A percentile compares a stretch with the other conserved stretches of the same genome.
Evolutionary conservation across 192 early-diverging fungal species (phyloP).

Genomic region (Linnemannia elongata): DNA sequence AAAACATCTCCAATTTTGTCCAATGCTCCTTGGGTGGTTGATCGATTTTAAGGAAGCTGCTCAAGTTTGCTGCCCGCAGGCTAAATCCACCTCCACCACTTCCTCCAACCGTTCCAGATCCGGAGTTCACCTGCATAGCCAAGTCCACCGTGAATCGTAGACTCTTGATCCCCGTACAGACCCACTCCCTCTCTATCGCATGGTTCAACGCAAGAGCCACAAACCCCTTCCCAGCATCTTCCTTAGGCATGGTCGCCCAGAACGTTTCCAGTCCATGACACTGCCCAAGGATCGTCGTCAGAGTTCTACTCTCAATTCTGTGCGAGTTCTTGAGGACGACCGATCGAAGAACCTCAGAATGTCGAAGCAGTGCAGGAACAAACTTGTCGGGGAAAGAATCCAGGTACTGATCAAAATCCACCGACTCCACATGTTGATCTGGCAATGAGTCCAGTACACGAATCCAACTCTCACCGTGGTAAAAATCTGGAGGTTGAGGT

Average conservation of each 20-base stretch:
- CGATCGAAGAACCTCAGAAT: neutral
- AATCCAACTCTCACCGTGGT: neutral
- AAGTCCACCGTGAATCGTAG: neutral
- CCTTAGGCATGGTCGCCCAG: neutral
- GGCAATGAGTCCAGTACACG: neutral
- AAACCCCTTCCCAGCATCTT: neutral
- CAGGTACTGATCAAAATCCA: neutral
- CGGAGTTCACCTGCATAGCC: neutral
- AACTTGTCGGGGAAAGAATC: neutral
- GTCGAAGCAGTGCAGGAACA: neutral
- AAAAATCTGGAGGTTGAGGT: neutral
- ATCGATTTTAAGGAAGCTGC: neutral
- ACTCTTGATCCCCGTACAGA: neutral
- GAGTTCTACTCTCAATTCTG: neutral
- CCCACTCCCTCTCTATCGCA: neutral
- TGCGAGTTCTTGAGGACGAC: neutral
- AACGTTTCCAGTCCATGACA: neutral
- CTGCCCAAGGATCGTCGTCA: neutral
- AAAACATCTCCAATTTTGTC: neutral
- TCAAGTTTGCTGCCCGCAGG: too few species aligned
- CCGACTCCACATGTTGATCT: neutral
- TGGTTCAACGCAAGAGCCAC: neutral
- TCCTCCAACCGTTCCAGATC: neutral
- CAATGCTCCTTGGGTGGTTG: neutral
- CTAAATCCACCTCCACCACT: too few species aligned